Conservation (phyloP, 169 alveolate genomes). For the Plasmodium coatneyi region DNA sequence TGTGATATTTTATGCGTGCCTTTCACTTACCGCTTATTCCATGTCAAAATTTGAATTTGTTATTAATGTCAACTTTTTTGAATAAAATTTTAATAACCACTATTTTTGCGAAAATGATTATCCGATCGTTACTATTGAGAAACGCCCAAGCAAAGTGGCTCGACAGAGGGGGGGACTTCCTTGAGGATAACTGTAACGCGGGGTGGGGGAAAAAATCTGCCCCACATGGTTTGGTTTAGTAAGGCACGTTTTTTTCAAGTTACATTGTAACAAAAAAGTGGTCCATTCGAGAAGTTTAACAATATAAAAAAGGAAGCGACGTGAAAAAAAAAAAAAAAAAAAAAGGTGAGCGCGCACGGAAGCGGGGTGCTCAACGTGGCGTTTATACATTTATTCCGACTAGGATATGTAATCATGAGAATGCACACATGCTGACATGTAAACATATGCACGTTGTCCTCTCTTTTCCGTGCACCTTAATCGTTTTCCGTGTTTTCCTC, state of each 20-base stretch:
- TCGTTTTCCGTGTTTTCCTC: neutral
- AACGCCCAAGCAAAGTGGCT: neutral
- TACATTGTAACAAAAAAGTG: neutral
- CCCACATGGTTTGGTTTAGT: neutral
- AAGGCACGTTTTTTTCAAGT: neutral
- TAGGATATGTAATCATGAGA: neutral
- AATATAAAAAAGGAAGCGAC: neutral
- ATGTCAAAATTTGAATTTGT: constrained; percentile 10
- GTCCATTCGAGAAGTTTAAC: neutral
- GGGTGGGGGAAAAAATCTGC: neutral
- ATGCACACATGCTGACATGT: neutral
- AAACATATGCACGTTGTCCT: neutral
- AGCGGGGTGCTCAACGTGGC: neutral
- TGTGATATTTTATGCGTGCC: neutral
- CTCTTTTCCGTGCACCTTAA: neutral
- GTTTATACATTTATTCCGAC: neutral
- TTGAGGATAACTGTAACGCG: neutral
- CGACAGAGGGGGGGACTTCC: neutral
- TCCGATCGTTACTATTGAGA: neutral
- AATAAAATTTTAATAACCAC: neutral
- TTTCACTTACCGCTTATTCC: constrained; percentile 1
- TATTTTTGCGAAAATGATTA: neutral
- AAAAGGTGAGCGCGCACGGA: neutral
- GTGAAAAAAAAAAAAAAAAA: neutral
- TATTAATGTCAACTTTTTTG: neutral